Base-by-base conservation (phyloP, 2,329 filamentous ascomycete genomes). In the Tothia fuscella region DNA sequence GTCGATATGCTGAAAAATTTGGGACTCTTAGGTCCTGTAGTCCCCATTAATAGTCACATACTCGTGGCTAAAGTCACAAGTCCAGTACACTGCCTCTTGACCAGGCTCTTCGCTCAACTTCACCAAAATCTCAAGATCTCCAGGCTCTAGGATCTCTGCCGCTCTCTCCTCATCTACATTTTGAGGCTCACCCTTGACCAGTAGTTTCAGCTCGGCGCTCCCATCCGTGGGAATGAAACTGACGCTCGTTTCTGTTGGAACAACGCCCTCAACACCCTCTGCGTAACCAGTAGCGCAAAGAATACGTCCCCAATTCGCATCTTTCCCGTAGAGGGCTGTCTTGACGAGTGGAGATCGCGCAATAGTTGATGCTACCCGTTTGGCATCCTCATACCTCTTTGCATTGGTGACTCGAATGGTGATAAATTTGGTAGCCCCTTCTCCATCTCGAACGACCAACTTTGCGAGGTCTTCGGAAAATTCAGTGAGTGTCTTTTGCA, bases 281-380 rank as follows among this genome's bases (percentile, higher is more conserved):
- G 74, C 68, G 58, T 96, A 96, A 3, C 91, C 91, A 4, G 88
- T 87, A 1, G 91, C 89, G 60, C 91, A 96, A 21, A 96, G 72
- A 48, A 98, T 93, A 42, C 91, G 86, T 25, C 91, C 91, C 91
- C 91, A 98, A 68, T 98, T 98, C 14, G 91, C 91, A 58, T 98
- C 91, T 59, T 87, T 86, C 49, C 91, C 91, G 62, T 98, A 98
- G 30, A 98, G 70, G 0, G 91, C 91, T 0, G 91, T 98, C 71
- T 98, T 98, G 52, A 98, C 91, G 10, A 98, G 76, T 6, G 91
- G 86, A 1, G 87, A 94, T 38, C 81, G 78, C 13, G 91, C 88
- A 57, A 98, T 95, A 35, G 84, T 81, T 47, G 80, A 82, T 9
- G 88, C 91, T 47, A 95, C 80, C 55, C 79, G 74, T 43, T 83